Base-by-base conservation (phyloP, 2,329 filamentous ascomycete genomes). In the Emmonsiellopsis sp. region DNA sequence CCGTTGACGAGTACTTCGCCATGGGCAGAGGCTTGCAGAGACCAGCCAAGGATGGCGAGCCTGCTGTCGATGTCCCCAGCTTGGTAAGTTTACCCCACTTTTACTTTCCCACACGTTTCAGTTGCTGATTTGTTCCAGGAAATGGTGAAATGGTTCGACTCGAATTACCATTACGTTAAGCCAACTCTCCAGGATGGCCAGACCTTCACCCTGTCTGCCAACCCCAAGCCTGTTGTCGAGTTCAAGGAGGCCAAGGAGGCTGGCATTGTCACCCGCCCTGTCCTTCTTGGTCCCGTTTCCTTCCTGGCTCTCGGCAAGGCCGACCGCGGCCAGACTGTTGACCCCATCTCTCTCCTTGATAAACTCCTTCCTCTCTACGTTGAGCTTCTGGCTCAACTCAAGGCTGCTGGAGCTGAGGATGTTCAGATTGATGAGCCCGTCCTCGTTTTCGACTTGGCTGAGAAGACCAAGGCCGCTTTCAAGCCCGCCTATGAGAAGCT, bases 91-190 rank as follows among this genome's bases (percentile, higher is more conserved):
- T n/a, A 38, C 8, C n/a, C 32, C 11, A 37, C 16, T 40, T 26
- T 38, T 20, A n/a, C 31, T 20, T 45, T 13, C 45, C 48, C 52
- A 52, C 51, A 51, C 53, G n/a, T 57, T 47, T 15, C 44, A 15
- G 20, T 56, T 50, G 56, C 64, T 70, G 63, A 74, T 41, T 49
- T 7, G 42, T 30, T 56, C 32, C 56, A 80, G 79, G 93, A 98
- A 83, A 98, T 98, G 93, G 93, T 98, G 68, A 98, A 98, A 83
- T 98, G 93, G 93, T 98, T 98, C 73, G 93, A 98, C 82, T 95
- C 90, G 62, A 98, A 98, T 87, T 98, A 98, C 86, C 93, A 97
- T 83, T 98, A 98, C 76, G 93, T 97, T 79, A 97, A 97, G 85
- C 93, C 93, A 61, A 96, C 93, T 59, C 84, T 98, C 63, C 90